Base-by-base conservation (phyloP, 352 stramenopile genomes). In the Phytopythium ostracodes region DNA sequence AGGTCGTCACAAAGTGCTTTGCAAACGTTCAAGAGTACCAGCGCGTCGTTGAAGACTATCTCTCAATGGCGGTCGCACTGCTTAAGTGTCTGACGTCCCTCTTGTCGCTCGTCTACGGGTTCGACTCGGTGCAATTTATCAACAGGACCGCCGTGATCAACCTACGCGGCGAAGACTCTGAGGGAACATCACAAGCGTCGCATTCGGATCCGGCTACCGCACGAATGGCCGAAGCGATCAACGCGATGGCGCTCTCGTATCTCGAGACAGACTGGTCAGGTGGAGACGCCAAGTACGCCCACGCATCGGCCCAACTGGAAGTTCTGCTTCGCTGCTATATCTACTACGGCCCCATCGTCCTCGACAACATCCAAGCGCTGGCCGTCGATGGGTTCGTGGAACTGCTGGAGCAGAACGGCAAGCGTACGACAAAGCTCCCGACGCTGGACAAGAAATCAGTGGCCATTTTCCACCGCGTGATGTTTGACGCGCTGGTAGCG, bases 391-490 rank as follows among this genome's bases (percentile, higher is more conserved):
- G 79, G 0, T 75, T 89, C 35, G 31, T 80, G 12, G 67, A 72
- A 17, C 54, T 89, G 6, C 64, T 79, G 1, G 75, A 86, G 38
- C 27, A 73, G 35, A 68, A 70, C 9, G 64, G 64, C 10, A 62
- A 56, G 24, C 56, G 61, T 0, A 24, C 68, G 0, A 57, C 24
- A 15, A 54, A 42, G 2, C 80, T 67, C 43, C 72, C 75, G n/a
- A 85, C 79, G 6, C 56, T 89, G 35, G 77, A 59, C 43, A 86
- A 86, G 60, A 87, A 87, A 49, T 83, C 75, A 0, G 59, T 87
- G 0, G 65, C 65, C 11, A 65, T 73, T 18, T 86, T 79, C 47
- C 68, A 87, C 47, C 73, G 69, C 9, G 74, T 72, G 14, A 77
- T 84, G 76, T 73, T 86, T 35, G 70, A 74, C 10, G 72, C 73